These are phyloP conservation scores for Epichloe sylvatica DNA, from an alignment of 2,329 filamentous ascomycete genomes.

Conservation along the genomic window DNA sequence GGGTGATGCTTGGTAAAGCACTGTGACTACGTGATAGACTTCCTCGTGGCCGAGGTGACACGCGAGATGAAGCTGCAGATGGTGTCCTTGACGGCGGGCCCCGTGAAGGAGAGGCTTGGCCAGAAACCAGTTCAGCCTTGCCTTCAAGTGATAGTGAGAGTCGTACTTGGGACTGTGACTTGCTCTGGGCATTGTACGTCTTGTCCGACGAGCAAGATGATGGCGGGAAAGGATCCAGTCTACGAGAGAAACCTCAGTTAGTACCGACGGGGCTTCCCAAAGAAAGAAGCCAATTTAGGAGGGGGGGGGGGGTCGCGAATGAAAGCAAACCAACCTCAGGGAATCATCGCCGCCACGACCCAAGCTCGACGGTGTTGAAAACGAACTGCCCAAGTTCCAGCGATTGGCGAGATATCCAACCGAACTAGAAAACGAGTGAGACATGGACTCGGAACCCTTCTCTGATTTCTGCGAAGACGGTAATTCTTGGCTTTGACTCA, in stretches of 20 bases:
- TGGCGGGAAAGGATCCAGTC: constrained; percentile 30
- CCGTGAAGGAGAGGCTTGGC: constrained; percentile 51
- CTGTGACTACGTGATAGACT: constrained; percentile 59
- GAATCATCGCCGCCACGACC: constrained; percentile 28
- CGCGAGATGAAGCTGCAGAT: constrained; percentile 32
- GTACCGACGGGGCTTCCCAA: background rate
- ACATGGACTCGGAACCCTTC: constrained; percentile 16
- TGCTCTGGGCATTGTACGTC: constrained; percentile 22
- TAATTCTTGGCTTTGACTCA: constrained; percentile 14
- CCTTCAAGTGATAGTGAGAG: constrained; percentile 78
- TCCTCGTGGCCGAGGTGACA: constrained; percentile 30
- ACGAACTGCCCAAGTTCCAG: constrained; percentile 39
- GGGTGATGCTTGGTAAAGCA: constrained; percentile 43
- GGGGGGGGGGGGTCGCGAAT: too few species aligned
- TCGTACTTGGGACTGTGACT: constrained; percentile 45
- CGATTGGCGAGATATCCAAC: constrained; percentile 41
- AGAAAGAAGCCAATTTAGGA: background rate
- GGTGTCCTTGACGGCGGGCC: constrained; percentile 34
- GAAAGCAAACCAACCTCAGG: constrained; percentile 23
- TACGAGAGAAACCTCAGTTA: constrained; percentile 9
- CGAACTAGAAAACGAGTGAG: constrained; percentile 29
- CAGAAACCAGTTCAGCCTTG: constrained; percentile 71
- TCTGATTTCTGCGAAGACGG: constrained; percentile 16
- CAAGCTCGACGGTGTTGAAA: constrained; percentile 33
- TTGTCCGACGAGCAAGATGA: constrained; percentile 28